A percentile compares a stretch with the other conserved stretches of the same genome.
Conservation (phyloP, 2,329 filamentous ascomycete genomes). For the Dothideomycetes sp. region DNA sequence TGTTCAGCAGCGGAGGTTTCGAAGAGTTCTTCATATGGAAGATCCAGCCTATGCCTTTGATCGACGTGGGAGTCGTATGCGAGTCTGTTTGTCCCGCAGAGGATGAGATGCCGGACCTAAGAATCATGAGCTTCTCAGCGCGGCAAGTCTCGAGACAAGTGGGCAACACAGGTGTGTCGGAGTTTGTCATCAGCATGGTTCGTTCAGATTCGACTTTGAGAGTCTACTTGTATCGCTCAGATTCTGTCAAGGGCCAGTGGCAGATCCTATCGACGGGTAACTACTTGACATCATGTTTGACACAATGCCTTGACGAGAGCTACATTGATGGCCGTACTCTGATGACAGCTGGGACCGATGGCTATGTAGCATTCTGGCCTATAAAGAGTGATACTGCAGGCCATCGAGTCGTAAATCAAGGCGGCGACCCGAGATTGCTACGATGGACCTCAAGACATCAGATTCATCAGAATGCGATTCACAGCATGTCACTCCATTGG, state of each 20-base stretch:
- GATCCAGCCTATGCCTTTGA: constrained; percentile 42
- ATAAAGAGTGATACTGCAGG: neutral
- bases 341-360: constrained; percentile 72
- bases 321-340: constrained; percentile 19
- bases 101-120: constrained; percentile 51
- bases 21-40: constrained; percentile 89
- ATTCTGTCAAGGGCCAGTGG: constrained; percentile 1
- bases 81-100: constrained; percentile 39
- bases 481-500: constrained; percentile 34
- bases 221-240: constrained; percentile 19
- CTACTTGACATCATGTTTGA: constrained; percentile 54
- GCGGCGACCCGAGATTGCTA: constrained; percentile 3
- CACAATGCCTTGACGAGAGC: constrained; percentile 38
- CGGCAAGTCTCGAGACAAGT: neutral
- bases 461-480: constrained; percentile 75
- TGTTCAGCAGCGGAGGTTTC: constrained; percentile 78
- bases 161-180: constrained; percentile 12
- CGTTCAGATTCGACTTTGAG: constrained; percentile 78
- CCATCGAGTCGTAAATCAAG: neutral
- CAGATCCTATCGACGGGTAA: constrained; percentile 20
- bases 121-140: constrained; percentile 72
- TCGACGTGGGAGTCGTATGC: constrained; percentile 42
- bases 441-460: constrained; percentile 29
- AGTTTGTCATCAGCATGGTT: constrained; percentile 56
- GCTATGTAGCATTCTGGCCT: constrained; percentile 55